Base-by-base conservation (phyloP, 1,284 basidiomycete genomes). In the Cutaneotrichosporon mucoides region DNA sequence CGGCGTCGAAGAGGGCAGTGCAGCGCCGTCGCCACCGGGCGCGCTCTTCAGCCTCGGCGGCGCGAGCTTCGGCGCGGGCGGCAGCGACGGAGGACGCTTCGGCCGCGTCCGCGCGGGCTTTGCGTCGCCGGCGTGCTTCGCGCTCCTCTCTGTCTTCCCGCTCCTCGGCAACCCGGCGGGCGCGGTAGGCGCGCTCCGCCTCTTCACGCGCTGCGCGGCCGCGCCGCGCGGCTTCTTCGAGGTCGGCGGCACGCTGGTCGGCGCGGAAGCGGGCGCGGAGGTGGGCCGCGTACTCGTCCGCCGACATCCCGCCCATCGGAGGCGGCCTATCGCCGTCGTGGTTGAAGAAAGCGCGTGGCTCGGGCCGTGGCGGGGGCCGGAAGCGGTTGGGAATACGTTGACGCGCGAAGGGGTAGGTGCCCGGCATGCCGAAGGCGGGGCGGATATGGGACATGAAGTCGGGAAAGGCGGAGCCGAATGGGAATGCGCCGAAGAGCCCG, bases 191-290 rank as follows among this genome's bases (percentile, higher is more conserved):
- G 12, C 9, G 45, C 10, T 33, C 56, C 13, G 34, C 43, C 13
- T 53, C 40, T 8, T 41, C 56, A 7, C 51, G 43, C 12, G 41
- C 34, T n/a, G 40, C 55, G 1, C 33, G 35, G 33, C 53, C 36
- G 5, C 53, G 36, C 12, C 45, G 45, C 13, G 55, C 63, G 9
- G 12, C 34, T 24, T 58, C 60, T 10, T 53, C 53, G 9, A 64
- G n/a, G 50, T 69, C 70, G 3, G 37, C 56, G n/a, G 50, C 47
- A 37, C 66, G 61, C 34, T 62, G 60, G 1, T 45, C 56, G 0
- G 59, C 37, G 34, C 40, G 65, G 65, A 71, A 67, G 15, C 71
- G 70, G 1, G 62, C 57, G 16, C 70, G 56, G 1, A 73, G 55
- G 49, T 56, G 72, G 8, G 45, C 38, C 3, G 64, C 38, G 53